phyloP scores from a whole-genome alignment of 1,284 basidiomycete species.

The Bjerkandera adusta region DNA sequence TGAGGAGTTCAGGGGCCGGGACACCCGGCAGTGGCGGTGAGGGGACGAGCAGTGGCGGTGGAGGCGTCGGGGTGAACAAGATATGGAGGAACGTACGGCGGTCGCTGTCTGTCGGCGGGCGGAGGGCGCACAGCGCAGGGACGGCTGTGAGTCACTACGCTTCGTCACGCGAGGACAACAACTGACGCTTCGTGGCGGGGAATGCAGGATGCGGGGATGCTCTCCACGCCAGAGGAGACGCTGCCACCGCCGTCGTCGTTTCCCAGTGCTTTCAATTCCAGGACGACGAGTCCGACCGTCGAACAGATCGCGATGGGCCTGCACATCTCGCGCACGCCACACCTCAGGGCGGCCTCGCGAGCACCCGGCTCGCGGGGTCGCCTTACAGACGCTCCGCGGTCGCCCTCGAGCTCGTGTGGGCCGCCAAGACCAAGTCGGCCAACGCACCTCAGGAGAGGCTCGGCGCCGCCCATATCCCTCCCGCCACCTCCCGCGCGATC shows the following conservation, averaged over 20 bases:
- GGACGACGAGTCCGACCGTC: slow-evolving; percentile 54
- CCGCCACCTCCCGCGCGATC: slow-evolving; percentile 58
- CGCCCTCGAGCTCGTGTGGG: slow-evolving; percentile 12
- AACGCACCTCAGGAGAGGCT: slow-evolving; percentile 24
- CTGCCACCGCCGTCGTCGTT: slow-evolving; percentile 31
- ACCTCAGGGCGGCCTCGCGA: slow-evolving; percentile 42
- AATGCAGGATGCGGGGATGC: slow-evolving; percentile 40
- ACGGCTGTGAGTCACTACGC: slow-evolving; percentile 29
- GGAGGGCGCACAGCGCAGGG: too few species aligned
- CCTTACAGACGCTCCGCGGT: slow-evolving; percentile 14
- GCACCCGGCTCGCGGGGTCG: slow-evolving; percentile 11
- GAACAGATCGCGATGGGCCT: slow-evolving; percentile 77
- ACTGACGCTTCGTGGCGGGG: too few species aligned
- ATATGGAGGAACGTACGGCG: slow-evolving; percentile 44
- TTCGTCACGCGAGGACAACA: too few species aligned
- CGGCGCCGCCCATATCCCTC: slow-evolving; percentile 31
- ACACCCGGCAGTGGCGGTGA: too few species aligned
- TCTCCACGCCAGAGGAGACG: slow-evolving; percentile 53
- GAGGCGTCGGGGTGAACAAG: slow-evolving; percentile 29
- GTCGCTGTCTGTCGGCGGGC: slow-evolving; percentile 38
- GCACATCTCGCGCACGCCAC: slow-evolving; percentile 70
- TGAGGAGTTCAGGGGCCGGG: too few species aligned
- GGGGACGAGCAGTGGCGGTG: slow-evolving; percentile 19
- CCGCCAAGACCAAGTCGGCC: slow-evolving; percentile 22
- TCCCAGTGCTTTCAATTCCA: slow-evolving; percentile 39